A percentile compares a stretch with the other conserved stretches of the same genome.
Evolutionary conservation across 2,329 filamentous ascomycete species (phyloP).

Genomic region (Byssoonygena ceratinophila): DNA sequence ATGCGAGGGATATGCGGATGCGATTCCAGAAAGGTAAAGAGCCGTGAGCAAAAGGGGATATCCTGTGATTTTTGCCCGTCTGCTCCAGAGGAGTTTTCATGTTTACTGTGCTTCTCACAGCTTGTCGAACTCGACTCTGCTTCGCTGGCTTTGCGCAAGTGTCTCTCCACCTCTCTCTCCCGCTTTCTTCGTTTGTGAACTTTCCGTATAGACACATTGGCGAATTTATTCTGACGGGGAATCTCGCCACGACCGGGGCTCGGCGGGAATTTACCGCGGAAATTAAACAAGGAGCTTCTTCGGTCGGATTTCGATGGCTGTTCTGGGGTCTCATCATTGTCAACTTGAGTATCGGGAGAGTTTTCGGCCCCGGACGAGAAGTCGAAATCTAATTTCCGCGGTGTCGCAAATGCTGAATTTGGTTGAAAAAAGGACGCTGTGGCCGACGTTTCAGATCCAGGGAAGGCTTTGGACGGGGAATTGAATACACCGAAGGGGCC

Average conservation of each 20-base stretch:
- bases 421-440: slow-evolving; percentile 25
- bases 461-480: slow-evolving; percentile 41
- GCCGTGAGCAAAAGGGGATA: slow-evolving; percentile 33
- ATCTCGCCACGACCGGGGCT: slow-evolving; percentile 57
- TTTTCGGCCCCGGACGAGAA: slow-evolving; percentile 41
- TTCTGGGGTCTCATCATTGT: slow-evolving; percentile 42
- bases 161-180: slow-evolving; percentile 38
- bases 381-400: slow-evolving; percentile 39
- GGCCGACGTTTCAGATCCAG: slow-evolving; percentile 39
- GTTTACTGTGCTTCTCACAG: slow-evolving; percentile 23
- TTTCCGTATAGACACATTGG: slow-evolving; percentile 36
- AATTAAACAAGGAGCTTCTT: slow-evolving; percentile 32
- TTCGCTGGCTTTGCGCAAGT: slow-evolving; percentile 33
- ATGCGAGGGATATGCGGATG: slow-evolving; percentile 57
- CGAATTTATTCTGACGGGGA: slow-evolving; percentile 39
- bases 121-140: slow-evolving; percentile 35
- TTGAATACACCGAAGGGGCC: slow-evolving; percentile 35
- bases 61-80: slow-evolving; percentile 10
- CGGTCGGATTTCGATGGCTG: slow-evolving; percentile 25
- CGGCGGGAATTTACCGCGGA: slow-evolving; percentile 36
- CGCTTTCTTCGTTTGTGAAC: slow-evolving; percentile 43
- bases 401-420: slow-evolving; percentile 40
- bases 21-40: slow-evolving; percentile 53
- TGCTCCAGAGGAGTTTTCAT: neutral
- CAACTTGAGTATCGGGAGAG: slow-evolving; percentile 35